A percentile compares a stretch with the other conserved stretches of the same genome.
phyloP scores from a whole-genome alignment of 2,329 filamentous ascomycete species.

The Epichloe sibirici region DNA sequence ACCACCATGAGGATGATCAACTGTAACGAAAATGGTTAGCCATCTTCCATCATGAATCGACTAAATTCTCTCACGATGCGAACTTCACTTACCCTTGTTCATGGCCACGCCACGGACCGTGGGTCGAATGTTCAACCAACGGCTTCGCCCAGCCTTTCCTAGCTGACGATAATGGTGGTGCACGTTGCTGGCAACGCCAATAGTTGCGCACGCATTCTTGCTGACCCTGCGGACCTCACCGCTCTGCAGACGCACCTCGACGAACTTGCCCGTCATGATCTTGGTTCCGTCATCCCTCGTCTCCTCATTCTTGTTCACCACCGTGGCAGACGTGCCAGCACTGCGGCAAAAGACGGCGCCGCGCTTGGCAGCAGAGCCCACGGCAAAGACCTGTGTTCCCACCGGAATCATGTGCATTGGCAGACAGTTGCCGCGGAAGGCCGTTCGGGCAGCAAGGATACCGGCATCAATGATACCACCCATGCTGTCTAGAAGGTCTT shows the following conservation, averaged over 20 bases:
- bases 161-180: constrained; percentile 83
- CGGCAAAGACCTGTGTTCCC: constrained; percentile 84
- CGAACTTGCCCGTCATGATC: constrained; percentile 60
- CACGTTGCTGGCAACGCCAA: constrained; percentile 87
- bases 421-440: constrained; percentile 86
- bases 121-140: constrained; percentile 88
- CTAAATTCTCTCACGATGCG: background rate
- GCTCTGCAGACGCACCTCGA: constrained; percentile 79
- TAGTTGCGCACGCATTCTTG: constrained; percentile 86
- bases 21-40: constrained; percentile 27
- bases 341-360: constrained; percentile 87
- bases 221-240: constrained; percentile 83
- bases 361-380: constrained; percentile 63
- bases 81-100: constrained; percentile 65
- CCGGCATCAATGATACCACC: constrained; percentile 87
- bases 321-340: constrained; percentile 81
- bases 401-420: constrained; percentile 93
- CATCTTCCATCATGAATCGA: background rate
- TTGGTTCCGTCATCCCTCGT: constrained; percentile 46
- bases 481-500: constrained; percentile 80
- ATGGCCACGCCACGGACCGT: constrained; percentile 96
- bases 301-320: constrained; percentile 80
- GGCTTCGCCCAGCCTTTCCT: constrained; percentile 86
- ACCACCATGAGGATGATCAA: constrained; percentile 96
- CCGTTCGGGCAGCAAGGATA: constrained; percentile 89